Percentiles rank a stretch among this genome's conserved stretches.
Conservation (phyloP, 2,329 filamentous ascomycete genomes). For the Penicillium sp. region DNA sequence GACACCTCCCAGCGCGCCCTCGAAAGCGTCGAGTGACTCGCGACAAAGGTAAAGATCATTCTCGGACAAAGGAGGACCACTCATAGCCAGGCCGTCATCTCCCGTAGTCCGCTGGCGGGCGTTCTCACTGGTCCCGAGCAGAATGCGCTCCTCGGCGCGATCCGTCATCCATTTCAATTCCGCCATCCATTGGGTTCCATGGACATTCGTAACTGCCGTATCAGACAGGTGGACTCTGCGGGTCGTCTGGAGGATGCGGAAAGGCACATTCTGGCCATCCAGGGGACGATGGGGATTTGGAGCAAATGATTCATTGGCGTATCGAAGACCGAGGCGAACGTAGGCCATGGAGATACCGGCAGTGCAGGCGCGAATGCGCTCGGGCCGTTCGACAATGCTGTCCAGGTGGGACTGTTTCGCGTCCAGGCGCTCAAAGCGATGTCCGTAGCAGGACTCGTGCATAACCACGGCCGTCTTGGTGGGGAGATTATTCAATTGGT, state of each 20-base stretch:
- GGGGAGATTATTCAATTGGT: conserved; percentile 51
- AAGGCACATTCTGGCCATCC: conserved; percentile 58
- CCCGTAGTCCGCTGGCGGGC: conserved; percentile 57
- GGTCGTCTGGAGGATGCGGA: conserved; percentile 80
- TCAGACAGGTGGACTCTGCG: conserved; percentile 72
- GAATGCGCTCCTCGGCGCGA: conserved; percentile 74
- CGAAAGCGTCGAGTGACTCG: conserved; percentile 82
- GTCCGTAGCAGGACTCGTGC: conserved; percentile 93
- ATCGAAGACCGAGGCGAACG: conserved; percentile 80
- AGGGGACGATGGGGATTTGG: conserved; percentile 58
- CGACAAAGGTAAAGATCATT: conserved; percentile 89
- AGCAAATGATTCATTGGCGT: conserved; percentile 69
- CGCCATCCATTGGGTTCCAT: conserved; percentile 90
- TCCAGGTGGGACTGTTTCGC: conserved; percentile 68
- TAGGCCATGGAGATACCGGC: conserved; percentile 85
- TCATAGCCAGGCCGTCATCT: conserved; percentile 43
- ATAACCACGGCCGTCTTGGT: conserved; percentile 77
- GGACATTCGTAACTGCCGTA: conserved; percentile 82
- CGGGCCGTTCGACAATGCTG: conserved; percentile 90
- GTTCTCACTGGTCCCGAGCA: conserved; percentile 75
- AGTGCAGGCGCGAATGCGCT: conserved; percentile 81
- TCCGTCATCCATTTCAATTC: conserved; percentile 86
- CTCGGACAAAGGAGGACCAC: conserved; percentile 67
- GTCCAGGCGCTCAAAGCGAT: conserved; percentile 82
- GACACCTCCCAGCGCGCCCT: conserved; percentile 88